These are phyloP conservation scores for Aspergillus carlsbadensis DNA, from an alignment of 495 filamentous ascomycete species.

Conservation along the genomic window DNA sequence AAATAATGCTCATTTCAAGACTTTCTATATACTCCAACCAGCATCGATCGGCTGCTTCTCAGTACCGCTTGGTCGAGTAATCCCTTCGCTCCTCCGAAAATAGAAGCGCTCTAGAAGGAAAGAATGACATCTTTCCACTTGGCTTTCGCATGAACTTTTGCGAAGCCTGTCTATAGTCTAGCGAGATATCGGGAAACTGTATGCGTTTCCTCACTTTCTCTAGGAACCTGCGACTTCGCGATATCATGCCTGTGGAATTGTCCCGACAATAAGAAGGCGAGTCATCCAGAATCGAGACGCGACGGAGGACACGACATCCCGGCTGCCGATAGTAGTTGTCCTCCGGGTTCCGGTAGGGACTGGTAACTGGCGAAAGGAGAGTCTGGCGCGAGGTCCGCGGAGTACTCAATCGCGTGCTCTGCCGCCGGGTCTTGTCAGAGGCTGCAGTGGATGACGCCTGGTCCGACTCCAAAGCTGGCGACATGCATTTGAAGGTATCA, in stretches of 20 bases:
- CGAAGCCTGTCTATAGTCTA: not conserved
- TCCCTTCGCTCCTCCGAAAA: not conserved
- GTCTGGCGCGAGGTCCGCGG: not conserved
- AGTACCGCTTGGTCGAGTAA: not conserved
- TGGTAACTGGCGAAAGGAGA: not conserved
- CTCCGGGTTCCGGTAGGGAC: not conserved
- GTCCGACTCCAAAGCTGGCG: not conserved
- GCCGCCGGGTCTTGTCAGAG: not conserved
- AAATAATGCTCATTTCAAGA: too few species aligned
- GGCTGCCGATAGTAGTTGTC: constrained; percentile 1
- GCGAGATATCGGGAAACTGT: not conserved
- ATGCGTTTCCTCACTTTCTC: not conserved
- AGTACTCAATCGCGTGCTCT: not conserved
- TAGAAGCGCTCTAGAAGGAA: not conserved
- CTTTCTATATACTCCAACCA: too few species aligned
- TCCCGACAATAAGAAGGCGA: not conserved
- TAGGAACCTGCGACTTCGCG: not conserved
- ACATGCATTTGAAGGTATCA: not conserved
- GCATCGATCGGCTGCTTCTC: too few species aligned
- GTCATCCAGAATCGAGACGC: not conserved
- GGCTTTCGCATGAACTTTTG: not conserved
- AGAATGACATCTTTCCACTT: not conserved
- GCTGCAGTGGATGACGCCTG: not conserved
- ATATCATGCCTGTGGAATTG: not conserved
- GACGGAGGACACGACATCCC: not conserved